phyloP scores from a whole-genome alignment of 768 basidiomycete genomes.

The Mycena metata region DNA sequence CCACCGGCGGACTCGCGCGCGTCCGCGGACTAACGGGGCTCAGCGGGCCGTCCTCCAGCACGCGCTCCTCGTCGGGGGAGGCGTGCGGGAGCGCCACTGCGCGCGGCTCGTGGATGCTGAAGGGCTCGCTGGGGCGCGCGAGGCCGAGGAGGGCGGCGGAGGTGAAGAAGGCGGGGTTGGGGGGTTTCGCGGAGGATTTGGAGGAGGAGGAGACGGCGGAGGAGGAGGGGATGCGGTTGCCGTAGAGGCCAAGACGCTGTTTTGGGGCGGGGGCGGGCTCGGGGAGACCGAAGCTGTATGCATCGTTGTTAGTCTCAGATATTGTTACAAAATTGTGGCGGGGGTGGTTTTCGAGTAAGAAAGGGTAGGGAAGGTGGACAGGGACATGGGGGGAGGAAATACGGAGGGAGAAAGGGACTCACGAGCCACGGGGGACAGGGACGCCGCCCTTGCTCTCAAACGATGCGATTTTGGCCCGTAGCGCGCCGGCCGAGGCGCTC shows the following conservation, averaged over 20 bases:
- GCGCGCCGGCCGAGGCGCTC: constrained; percentile 45
- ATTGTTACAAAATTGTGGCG: too few relatives aligned
- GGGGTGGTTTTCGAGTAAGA: too few relatives aligned
- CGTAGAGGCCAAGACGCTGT: constrained; percentile 78
- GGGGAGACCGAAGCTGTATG: constrained; percentile 58
- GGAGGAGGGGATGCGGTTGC: constrained; percentile 70
- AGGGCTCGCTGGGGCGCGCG: constrained; percentile 34
- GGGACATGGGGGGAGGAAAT: too few relatives aligned
- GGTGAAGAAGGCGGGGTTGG: not conserved
- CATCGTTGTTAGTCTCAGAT: not conserved
- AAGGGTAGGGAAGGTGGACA: too few relatives aligned
- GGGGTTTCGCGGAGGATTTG: too few relatives aligned
- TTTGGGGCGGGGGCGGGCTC: constrained; percentile 67
- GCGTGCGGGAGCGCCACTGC: constrained; percentile 21
- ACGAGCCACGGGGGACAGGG: constrained; percentile 73
- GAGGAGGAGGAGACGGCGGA: not conserved
- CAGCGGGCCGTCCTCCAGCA: too few relatives aligned
- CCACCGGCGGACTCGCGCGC: too few relatives aligned
- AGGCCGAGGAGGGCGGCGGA: constrained; percentile 37
- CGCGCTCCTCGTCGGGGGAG: not conserved
- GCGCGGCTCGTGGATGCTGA: constrained; percentile 15
- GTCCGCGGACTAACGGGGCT: too few relatives aligned
- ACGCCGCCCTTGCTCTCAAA: constrained; percentile 85
- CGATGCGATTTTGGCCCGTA: constrained; percentile 78
- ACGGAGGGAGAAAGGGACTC: not conserved